Percentiles rank a stretch among this genome's conserved stretches.
Conservation (phyloP, 495 filamentous ascomycete species). For the Friedmanniomyces simplex region DNA sequence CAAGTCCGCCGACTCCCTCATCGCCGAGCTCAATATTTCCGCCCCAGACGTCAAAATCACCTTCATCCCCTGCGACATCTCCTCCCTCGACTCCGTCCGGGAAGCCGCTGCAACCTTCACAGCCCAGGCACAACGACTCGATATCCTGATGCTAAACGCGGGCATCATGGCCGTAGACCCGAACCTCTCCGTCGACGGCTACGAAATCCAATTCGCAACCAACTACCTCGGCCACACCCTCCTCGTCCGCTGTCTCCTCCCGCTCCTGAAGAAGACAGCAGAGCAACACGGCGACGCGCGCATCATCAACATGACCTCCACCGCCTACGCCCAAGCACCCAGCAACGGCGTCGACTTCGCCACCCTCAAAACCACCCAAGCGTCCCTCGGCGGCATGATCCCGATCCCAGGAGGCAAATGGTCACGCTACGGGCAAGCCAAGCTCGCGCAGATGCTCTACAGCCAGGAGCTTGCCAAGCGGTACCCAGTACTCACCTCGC, state of each 20-base stretch:
- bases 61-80: slow-evolving; percentile 11
- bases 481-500: slow-evolving; percentile 14
- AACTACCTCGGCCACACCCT: slow-evolving; percentile 37
- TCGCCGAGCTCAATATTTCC: background rate
- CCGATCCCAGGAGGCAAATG: background rate
- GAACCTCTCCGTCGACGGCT: slow-evolving; percentile 5
- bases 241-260: slow-evolving; percentile 31
- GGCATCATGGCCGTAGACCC: slow-evolving; percentile 14
- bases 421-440: slow-evolving; percentile 34
- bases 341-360: slow-evolving; percentile 25
- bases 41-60: slow-evolving; percentile 4
- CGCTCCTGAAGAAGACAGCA: slow-evolving; percentile 25
- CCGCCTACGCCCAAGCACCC: slow-evolving; percentile 22
- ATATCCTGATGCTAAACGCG: slow-evolving; percentile 13
- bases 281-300: slow-evolving; percentile 17
- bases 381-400: background rate
- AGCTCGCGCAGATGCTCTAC: slow-evolving; percentile 39
- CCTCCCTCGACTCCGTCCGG: slow-evolving; percentile 4
- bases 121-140: background rate
- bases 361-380: slow-evolving; percentile 21
- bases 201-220: slow-evolving; percentile 28
- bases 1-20: slow-evolving; percentile 2
- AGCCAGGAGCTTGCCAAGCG: slow-evolving; percentile 28
- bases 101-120: background rate
- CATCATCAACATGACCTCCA: slow-evolving; percentile 29